These are phyloP conservation scores for Dryas integrifolia DNA, from an alignment of 331 rosid species.

Conservation along the genomic window DNA sequence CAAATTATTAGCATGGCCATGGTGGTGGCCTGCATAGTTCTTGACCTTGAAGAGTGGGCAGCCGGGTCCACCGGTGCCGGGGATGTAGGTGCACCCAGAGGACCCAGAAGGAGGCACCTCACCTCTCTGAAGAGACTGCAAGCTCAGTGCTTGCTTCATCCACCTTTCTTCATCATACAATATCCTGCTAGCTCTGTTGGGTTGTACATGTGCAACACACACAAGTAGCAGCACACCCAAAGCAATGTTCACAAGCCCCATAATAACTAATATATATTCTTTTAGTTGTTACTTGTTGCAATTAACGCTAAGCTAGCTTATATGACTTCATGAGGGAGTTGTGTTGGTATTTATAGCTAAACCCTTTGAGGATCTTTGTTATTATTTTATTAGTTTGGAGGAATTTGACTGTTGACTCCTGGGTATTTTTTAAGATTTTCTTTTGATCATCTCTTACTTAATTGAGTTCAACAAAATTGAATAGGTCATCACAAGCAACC, in stretches of 20 bases:
- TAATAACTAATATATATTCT: neutral
- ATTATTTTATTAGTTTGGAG: constrained; percentile 25
- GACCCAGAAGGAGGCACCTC: constrained; percentile 48
- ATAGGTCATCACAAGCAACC: constrained; percentile 21
- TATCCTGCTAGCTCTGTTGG: constrained; percentile 36
- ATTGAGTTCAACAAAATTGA: constrained; percentile 19
- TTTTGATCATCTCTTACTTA: neutral
- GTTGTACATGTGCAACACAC: constrained; percentile 32
- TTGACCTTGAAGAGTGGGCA: constrained; percentile 44
- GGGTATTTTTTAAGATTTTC: neutral
- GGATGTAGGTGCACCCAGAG: constrained; percentile 60
- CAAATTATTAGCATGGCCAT: neutral
- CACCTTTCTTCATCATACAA: constrained; percentile 19
- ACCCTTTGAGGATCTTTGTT: neutral
- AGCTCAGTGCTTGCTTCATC: neutral
- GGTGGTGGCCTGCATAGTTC: constrained; percentile 36
- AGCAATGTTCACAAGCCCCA: constrained; percentile 36
- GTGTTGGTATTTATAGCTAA: constrained; percentile 38
- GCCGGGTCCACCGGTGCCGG: constrained; percentile 47
- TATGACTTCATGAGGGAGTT: constrained; percentile 12
- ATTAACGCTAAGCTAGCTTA: neutral
- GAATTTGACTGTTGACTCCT: constrained; percentile 34
- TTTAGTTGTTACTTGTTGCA: too few species aligned
- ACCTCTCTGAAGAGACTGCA: constrained; percentile 57
- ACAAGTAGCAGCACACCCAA: constrained; percentile 37